These are phyloP conservation scores for Mycena rosella DNA, from an alignment of 768 basidiomycete species.

Conservation along the genomic window DNA sequence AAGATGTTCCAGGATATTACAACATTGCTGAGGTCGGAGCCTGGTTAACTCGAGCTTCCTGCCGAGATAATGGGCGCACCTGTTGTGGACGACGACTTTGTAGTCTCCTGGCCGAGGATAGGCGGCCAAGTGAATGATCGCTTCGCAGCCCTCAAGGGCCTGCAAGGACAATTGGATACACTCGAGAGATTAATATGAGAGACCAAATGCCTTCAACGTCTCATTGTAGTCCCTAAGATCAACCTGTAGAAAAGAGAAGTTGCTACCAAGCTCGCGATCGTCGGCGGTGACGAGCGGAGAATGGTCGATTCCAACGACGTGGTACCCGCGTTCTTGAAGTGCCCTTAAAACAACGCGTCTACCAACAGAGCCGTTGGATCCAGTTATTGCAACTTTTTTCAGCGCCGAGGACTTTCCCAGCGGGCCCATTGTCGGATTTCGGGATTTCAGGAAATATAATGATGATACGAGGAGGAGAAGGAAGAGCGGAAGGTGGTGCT, in stretches of 20 bases:
- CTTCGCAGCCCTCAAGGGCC: slow-evolving; percentile 64
- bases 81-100: slow-evolving; percentile 68
- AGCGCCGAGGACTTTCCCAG: not conserved
- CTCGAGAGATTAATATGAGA: not conserved
- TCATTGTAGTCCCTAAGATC: slow-evolving; percentile 67
- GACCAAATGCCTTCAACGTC: slow-evolving; percentile 47
- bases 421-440: slow-evolving; percentile 1
- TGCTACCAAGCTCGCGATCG: slow-evolving; percentile 38
- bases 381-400: slow-evolving; percentile 66
- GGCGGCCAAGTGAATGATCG: slow-evolving; percentile 69
- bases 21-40: slow-evolving; percentile 63
- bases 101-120: slow-evolving; percentile 65
- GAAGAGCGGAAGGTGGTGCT: slow-evolving; percentile 19
- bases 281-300: slow-evolving; percentile 39
- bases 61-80: slow-evolving; percentile 48
- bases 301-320: slow-evolving; percentile 67
- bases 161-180: slow-evolving; percentile 1
- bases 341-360: slow-evolving; percentile 63
- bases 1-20: slow-evolving; percentile 80
- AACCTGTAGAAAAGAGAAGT: slow-evolving; percentile 57
- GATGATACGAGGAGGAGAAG: slow-evolving; percentile 20
- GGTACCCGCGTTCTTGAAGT: slow-evolving; percentile 62
- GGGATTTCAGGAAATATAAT: slow-evolving; percentile 9
- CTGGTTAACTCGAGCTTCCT: not conserved
- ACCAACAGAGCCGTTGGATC: slow-evolving; percentile 71